Evolutionary conservation across 768 basidiomycete species (phyloP).

Genomic region (Amanita exitialis): DNA sequence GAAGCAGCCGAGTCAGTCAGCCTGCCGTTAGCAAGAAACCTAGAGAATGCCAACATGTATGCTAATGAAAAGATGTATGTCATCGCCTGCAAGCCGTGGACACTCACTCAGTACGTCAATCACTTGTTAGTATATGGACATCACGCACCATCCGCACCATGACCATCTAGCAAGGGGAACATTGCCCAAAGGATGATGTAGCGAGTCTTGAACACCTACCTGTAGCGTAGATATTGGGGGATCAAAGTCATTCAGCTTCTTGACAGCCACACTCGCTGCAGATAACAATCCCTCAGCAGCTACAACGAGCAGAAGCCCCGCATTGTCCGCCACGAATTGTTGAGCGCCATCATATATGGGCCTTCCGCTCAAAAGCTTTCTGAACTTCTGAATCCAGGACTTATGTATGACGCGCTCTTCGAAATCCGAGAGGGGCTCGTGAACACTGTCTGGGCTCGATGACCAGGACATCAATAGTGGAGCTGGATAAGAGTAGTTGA

Average conservation of each 20-base stretch:
- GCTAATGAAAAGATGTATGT: constrained; percentile 40
- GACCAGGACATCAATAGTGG: not conserved
- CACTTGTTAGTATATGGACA: not conserved
- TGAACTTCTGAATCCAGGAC: not conserved
- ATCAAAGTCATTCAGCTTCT: constrained; percentile 48
- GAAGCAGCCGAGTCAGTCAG: too few species aligned
- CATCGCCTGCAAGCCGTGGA: constrained; percentile 26
- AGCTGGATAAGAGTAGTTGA: too few species aligned
- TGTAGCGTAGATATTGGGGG: constrained; percentile 48
- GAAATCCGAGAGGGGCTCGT: not conserved
- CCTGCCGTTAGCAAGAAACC: not conserved
- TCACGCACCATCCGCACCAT: not conserved
- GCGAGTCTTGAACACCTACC: constrained; percentile 18
- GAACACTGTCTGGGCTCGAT: not conserved
- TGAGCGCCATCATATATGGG: not conserved
- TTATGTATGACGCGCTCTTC: too few species aligned
- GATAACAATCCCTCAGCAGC: constrained; percentile 50
- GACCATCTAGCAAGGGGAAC: not conserved
- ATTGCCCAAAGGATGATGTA: not conserved
- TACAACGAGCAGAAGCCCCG: constrained; percentile 50
- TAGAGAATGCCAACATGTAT: constrained; percentile 37
- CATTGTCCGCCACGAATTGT: constrained; percentile 24
- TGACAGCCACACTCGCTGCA: constrained; percentile 53
- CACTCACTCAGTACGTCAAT: not conserved
- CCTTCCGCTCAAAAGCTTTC: not conserved